Conservation (phyloP, 176 grass and related monocot species). For the Hordeum vulgare region MorexV3_pseudomolecules_assembly NC_058521.1:505021608-505022107, state of each 20-base stretch:
- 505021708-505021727: not conserved
- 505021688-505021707: not conserved
- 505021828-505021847: slow-evolving; percentile 19
- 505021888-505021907: slow-evolving; percentile 46
- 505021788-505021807: not conserved
- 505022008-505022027: slow-evolving; percentile 33
- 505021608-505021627: not conserved
- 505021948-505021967: slow-evolving; percentile 44
- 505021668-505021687: not conserved
- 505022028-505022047: slow-evolving; percentile 57
- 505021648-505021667: not conserved
- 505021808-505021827: not conserved
- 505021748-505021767: not conserved
- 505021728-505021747: not conserved
- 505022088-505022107: slow-evolving; percentile 21
- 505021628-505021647: not conserved
- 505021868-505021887: slow-evolving; percentile 18
- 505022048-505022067: not conserved
- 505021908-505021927: slow-evolving; percentile 55
- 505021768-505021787: not conserved
- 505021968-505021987: slow-evolving; percentile 45
- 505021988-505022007: slow-evolving; percentile 29
- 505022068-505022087: slow-evolving; percentile 1
- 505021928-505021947: slow-evolving; percentile 38
- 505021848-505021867: not conserved